Base-by-base conservation (phyloP, 2,329 filamentous ascomycete species). In the Achaetomium macrosporum region DNA sequence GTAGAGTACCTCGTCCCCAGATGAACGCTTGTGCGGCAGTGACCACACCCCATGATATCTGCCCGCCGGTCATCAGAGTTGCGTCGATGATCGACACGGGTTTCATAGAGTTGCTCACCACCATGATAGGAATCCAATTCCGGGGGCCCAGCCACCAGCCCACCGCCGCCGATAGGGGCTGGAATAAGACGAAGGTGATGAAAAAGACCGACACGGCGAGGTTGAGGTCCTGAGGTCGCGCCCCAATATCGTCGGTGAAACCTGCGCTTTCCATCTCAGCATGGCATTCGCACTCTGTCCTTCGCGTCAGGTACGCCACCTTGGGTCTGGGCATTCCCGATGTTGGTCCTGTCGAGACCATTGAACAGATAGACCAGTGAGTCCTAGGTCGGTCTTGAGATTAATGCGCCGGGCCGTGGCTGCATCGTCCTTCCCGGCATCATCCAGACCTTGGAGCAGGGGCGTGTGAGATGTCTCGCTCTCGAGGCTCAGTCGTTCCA, bases 151-250 rank as follows among this genome's bases (percentile, higher is more conserved):
- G 56, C 48, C 65, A 66, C 50, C 68, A 61, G 7, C 70, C 71
- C 12, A 69, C 58, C 2, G 69, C 69, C 0, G 78, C 77, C 3
- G 78, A 79, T 1, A 77, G 65, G 0, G 79, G 78, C 58, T 82
- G 79, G 12, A 82, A 68, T 0, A 75, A 59, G n/a, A 83, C 78
- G 59, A 82, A 83, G 52, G 78, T 77, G 58, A 74, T 71, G 61
- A 79, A 83, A 70, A 82, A 82, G 48, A 76, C 71, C 19, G 77
- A 76, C 10, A 82, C 74, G 2, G 79, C 76, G 5, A 72, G 72
- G 58, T 82, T 82, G 50, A 83, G 64, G 59, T 81, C 78, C 36
- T 68, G 67, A n/a, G 72, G 70, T 3, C 66, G 65, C 1, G 79
- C 68, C 0, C 78, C 79, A 25, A 79, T 74, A 58, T 82, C 78